Percentiles rank a stretch among this genome's conserved stretches.
Conservation (phyloP, 306 rosid genomes). For the Casuarina cunninghamiana region DNA sequence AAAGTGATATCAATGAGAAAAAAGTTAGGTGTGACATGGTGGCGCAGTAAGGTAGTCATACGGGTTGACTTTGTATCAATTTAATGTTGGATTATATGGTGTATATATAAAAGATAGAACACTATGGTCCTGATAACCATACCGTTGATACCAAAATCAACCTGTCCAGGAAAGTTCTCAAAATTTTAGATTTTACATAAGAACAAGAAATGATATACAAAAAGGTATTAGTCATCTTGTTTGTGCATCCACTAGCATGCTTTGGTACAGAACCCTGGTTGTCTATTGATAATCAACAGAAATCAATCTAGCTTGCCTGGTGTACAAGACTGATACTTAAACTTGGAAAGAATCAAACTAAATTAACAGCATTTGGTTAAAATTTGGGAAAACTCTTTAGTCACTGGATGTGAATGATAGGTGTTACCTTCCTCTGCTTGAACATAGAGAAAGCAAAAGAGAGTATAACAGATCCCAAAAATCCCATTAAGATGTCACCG, state of each 20-base stretch:
- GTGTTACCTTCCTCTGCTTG: constrained; percentile 86
- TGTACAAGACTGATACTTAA: not conserved
- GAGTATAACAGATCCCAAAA: constrained; percentile 94
- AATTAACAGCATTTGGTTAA: not conserved
- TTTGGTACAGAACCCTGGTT: not conserved
- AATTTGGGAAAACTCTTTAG: not conserved
- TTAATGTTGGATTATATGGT: not conserved
- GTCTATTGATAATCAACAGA: constrained; percentile 1
- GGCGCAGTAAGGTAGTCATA: not conserved
- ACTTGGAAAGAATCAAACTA: not conserved
- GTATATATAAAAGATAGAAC: not conserved
- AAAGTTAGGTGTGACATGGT: not conserved
- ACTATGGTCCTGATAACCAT: not conserved
- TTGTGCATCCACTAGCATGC: not conserved
- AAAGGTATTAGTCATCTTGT: not conserved
- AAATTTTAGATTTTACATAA: not conserved
- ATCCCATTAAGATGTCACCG: constrained; percentile 93
- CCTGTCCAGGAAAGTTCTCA: not conserved
- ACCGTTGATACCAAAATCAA: not conserved
- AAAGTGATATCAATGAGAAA: not conserved
- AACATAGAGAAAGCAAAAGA: constrained; percentile 98
- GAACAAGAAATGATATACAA: not conserved
- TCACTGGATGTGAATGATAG: constrained; percentile 10
- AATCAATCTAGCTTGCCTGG: not conserved
- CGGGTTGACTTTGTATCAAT: not conserved